Evolutionary conservation across 75 land plant genomes (phyloP), one percentile per base, ranked within the genome.

Genomic region (Isoetes taiwanensis): DNA sequence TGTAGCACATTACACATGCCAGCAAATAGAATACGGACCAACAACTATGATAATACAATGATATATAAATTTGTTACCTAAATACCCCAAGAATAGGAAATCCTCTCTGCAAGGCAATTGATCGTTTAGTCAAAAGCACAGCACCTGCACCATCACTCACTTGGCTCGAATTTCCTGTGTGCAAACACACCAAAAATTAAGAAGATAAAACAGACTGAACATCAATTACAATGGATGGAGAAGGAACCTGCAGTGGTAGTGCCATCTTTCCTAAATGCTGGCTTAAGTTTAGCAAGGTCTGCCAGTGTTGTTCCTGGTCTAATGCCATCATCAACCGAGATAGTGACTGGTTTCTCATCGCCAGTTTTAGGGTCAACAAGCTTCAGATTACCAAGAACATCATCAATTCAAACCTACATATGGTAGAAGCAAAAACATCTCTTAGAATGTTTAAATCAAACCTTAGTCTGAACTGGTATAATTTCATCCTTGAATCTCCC

Each of bases 131-230:
- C 21, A 64, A 30, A 8, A 64, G 66, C 2, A 64, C 66, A 14
- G 66, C 66, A 32, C 35, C 66, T 28, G 66, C 66, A n/a, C 63
- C 66, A 56, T 62, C 64, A 27, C 62, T 62, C 21, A 62, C 62
- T 43, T 62, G 64, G 37, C 64, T 62, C 0, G 64, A 6, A 31
- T 62, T 62, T 32, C 64, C 64, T 62, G 35, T 14, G 27, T 37
- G 38, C 8, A 8, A 37, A n/a, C n/a, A n/a, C n/a, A n/a, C n/a
- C n/a, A n/a, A n/a, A n/a, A n/a, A n/a, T n/a, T n/a, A n/a, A n/a
- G n/a, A n/a, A n/a, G n/a, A n/a, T n/a, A n/a, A n/a, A n/a, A n/a
- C n/a, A n/a, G n/a, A n/a, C n/a, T n/a, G n/a, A n/a, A n/a, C n/a
- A n/a, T n/a, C n/a, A n/a, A n/a, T n/a, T n/a, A n/a, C n/a, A n/a